Base-by-base conservation (phyloP, 805 yeast genomes). In the Torulaspora delbrueckii region DNA sequence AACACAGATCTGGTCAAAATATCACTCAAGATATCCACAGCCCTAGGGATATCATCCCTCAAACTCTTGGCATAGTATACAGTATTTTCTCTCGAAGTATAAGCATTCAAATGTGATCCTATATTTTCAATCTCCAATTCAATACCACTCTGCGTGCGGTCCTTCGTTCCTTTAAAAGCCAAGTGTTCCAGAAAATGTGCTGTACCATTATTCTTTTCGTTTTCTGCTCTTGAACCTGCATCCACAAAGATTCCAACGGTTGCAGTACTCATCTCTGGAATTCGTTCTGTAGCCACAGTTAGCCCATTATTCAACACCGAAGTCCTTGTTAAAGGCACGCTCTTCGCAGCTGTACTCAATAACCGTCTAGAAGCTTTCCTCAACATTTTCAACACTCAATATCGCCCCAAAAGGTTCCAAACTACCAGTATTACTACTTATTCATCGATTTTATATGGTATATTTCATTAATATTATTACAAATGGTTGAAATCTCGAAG, bases 171-270 rank as follows among this genome's bases (percentile, higher is more conserved):
- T 54, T 93, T 93, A 73, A 93, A 93, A 8, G 98, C 95, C 60
- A 93, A 73, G 68, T 93, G 99, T 68, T 93, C 99, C 47, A 93
- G 71, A 64, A 93, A 93, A 69, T 93, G 99, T 0, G 99, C 99
- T 6, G 98, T 90, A 39, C 99, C 99, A 57, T 89, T 89, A 60
- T 76, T 76, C 59, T 86, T 80, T 37, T 74, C 73, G 58, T 81
- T 84, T 68, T 93, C 99, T 3, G 98, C 98, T 51, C 99, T 76
- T 3, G 97, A 90, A 2, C 99, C 99, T 33, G 99, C 96, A 68
- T 93, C 96, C 51, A 93, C 89, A 91, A 96, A 95, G 45, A 93
- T 91, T 2, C 98, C 99, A 10, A 93, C 96, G 1, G 99, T 93
- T 50, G 99, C 98, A 36, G 97, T 89, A 56, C 84, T 76, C 6